These are phyloP conservation scores for Bonnemaisonia californica DNA, from an alignment of 31 red algal genomes.

Conservation along the genomic window DNA sequence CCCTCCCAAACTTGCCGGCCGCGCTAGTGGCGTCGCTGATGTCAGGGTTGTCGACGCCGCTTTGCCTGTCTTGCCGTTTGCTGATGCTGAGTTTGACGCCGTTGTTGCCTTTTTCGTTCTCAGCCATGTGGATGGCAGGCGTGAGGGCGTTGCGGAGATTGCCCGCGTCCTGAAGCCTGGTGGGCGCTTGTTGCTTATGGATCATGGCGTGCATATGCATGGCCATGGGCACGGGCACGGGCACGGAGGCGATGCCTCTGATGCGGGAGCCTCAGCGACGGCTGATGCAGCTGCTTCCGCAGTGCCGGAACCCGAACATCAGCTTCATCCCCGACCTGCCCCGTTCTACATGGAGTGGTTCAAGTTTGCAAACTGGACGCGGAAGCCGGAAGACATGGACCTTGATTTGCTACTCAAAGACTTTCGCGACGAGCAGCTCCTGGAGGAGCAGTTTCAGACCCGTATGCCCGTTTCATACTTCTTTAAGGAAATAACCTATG, in stretches of 20 bases:
- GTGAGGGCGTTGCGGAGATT: slow-evolving; percentile 28
- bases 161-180: slow-evolving; percentile 31
- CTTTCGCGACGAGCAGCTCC: not conserved
- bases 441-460: slow-evolving; percentile 27
- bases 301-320: not conserved
- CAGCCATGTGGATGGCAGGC: slow-evolving; percentile 43
- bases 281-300: not conserved
- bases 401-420: slow-evolving; percentile 30
- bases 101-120: slow-evolving; percentile 46
- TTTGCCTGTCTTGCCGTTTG: slow-evolving; percentile 41
- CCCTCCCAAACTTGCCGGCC: slow-evolving; percentile 24
- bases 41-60: slow-evolving; percentile 33
- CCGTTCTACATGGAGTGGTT: slow-evolving; percentile 42
- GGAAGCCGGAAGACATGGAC: slow-evolving; percentile 19
- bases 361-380: not conserved
- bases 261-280: not conserved
- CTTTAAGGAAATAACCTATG: slow-evolving; percentile 30
- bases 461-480: slow-evolving; percentile 18
- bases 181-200: slow-evolving; percentile 41
- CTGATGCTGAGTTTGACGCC: slow-evolving; percentile 40
- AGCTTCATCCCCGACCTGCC: not conserved
- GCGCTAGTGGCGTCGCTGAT: slow-evolving; percentile 22
- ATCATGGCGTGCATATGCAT: slow-evolving; percentile 43
- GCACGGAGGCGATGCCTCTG: not conserved
- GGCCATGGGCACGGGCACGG: slow-evolving; percentile 12